Evolutionary conservation across 352 stramenopile genomes (phyloP).

Genomic region (Thalassiosira hispida): DNA sequence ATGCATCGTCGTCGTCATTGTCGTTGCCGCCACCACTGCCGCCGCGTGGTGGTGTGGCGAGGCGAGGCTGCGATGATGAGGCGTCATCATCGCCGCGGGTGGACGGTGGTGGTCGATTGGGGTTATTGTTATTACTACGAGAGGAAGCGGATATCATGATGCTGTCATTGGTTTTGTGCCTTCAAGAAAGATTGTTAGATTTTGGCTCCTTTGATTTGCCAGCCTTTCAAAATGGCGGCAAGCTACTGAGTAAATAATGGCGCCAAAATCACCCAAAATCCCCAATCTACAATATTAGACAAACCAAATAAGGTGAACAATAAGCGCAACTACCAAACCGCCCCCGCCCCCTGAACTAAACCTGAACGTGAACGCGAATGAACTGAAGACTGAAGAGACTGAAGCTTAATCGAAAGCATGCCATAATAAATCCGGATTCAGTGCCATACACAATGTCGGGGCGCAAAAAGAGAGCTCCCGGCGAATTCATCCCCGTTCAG

Average conservation of each 20-base stretch:
- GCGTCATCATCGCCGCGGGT: constrained; percentile 16
- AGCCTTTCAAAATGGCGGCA: neutral
- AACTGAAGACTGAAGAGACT: too few species aligned
- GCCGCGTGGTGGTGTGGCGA: constrained; percentile 11
- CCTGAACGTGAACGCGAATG: too few species aligned
- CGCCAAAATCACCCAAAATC: neutral
- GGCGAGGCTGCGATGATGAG: neutral
- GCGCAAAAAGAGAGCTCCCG: neutral
- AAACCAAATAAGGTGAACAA: too few species aligned
- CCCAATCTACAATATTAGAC: too few species aligned
- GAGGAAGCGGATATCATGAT: constrained; percentile 25
- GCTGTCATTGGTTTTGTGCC: constrained; percentile 20
- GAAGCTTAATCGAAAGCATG: too few species aligned
- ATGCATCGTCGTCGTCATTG: constrained; percentile 25
- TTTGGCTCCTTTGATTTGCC: too few species aligned
- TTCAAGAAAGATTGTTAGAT: too few species aligned
- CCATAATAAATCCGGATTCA: too few species aligned
- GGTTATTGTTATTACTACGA: neutral
- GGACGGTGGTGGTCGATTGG: neutral
- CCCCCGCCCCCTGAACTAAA: too few species aligned
- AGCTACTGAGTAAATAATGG: neutral
- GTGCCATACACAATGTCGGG: too few species aligned
- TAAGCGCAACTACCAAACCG: too few species aligned
- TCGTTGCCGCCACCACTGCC: neutral
- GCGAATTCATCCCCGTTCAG: constrained; percentile 16